phyloP scores from a whole-genome alignment of 805 yeast genomes.

The Saturnispora gosingensis region DNA sequence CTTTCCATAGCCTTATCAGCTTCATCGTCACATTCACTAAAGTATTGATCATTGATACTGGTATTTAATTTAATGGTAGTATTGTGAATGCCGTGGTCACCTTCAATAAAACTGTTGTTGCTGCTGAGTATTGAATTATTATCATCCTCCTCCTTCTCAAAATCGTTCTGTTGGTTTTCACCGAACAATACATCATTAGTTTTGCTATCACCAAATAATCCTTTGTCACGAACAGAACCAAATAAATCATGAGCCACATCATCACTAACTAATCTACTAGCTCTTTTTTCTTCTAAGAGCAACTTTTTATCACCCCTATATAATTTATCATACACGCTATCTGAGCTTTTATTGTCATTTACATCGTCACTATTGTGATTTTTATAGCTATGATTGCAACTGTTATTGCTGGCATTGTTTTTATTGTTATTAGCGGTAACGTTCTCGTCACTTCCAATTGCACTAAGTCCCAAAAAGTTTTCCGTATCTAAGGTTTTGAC shows the following conservation, averaged over 20 bases:
- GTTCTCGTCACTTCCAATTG: not conserved
- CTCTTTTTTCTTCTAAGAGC: conserved; percentile 9
- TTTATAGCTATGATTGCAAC: not conserved
- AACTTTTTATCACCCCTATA: not conserved
- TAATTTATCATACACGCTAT: not conserved
- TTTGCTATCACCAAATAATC: conserved; percentile 15
- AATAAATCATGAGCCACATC: conserved; percentile 27
- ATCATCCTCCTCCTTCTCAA: not conserved
- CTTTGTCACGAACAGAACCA: conserved; percentile 18
- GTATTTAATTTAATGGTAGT: not conserved
- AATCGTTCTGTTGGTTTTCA: not conserved
- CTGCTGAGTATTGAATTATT: not conserved
- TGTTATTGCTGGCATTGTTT: not conserved
- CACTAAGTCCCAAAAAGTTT: not conserved
- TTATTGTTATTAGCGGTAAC: not conserved
- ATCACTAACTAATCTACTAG: conserved; percentile 21
- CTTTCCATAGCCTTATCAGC: conserved; percentile 12
- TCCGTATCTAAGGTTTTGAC: not conserved
- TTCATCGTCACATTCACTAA: not conserved
- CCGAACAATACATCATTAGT: not conserved
- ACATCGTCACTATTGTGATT: not conserved
- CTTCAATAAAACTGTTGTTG: not conserved
- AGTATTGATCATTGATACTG: not conserved
- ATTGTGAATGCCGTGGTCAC: not conserved
- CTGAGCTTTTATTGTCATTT: not conserved